phyloP scores from a whole-genome alignment of 768 basidiomycete genomes.

The Trametes maxima region DNA sequence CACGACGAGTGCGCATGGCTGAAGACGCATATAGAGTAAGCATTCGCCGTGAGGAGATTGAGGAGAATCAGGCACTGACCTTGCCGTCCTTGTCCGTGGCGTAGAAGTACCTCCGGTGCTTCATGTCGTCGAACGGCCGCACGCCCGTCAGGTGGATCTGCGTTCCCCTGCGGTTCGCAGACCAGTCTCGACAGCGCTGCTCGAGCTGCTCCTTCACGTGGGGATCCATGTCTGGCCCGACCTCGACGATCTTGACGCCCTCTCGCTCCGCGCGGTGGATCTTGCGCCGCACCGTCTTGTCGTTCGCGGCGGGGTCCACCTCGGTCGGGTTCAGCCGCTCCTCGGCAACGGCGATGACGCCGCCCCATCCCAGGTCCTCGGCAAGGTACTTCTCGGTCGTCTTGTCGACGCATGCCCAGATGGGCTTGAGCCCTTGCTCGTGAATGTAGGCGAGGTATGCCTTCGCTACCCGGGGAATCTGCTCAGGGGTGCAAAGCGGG shows the following conservation, averaged over 20 bases:
- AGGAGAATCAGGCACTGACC: slow-evolving; percentile 26
- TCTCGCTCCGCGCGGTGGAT: slow-evolving; percentile 58
- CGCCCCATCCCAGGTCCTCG: slow-evolving; percentile 56
- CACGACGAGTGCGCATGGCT: slow-evolving; percentile 43
- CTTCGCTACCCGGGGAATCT: slow-evolving; percentile 45
- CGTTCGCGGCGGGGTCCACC: slow-evolving; percentile 49
- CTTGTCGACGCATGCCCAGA: slow-evolving; percentile 63
- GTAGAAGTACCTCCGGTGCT: slow-evolving; percentile 45
- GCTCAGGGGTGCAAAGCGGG: slow-evolving; percentile 48
- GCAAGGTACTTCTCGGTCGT: slow-evolving; percentile 53
- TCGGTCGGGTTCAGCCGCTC: slow-evolving; percentile 51
- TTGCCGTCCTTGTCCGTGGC: slow-evolving; percentile 41
- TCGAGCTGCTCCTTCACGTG: slow-evolving; percentile 52
- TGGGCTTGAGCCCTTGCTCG: slow-evolving; percentile 48
- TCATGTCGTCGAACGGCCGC: slow-evolving; percentile 41
- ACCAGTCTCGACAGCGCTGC: slow-evolving; percentile 59
- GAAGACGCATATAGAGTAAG: background rate
- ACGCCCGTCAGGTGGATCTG: slow-evolving; percentile 54
- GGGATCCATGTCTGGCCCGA: slow-evolving; percentile 45
- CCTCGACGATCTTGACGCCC: slow-evolving; percentile 50
- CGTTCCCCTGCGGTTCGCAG: slow-evolving; percentile 50
- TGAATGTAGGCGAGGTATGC: slow-evolving; percentile 48
- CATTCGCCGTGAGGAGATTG: background rate
- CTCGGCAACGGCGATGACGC: slow-evolving; percentile 64
- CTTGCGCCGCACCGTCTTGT: slow-evolving; percentile 66